Percentiles rank a stretch among this genome's conserved stretches.
phyloP scores from a whole-genome alignment of 108 stramenopile genomes.

The Stephanodiscus minutulus region DNA sequence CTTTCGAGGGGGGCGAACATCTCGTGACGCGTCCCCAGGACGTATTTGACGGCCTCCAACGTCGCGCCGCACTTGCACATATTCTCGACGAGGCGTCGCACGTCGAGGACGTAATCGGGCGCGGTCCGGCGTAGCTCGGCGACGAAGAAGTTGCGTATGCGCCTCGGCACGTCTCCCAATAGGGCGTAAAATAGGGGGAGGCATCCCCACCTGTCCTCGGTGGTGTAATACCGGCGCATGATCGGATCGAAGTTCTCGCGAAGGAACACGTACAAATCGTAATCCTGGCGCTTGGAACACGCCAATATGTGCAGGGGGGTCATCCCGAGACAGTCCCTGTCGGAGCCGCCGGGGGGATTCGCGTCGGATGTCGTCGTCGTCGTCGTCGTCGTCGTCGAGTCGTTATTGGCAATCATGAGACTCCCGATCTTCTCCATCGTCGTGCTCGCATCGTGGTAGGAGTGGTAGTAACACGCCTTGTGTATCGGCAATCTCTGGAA shows the following conservation, averaged over 20 bases:
- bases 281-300: background rate
- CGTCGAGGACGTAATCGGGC: too few species aligned
- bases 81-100: too few species aligned
- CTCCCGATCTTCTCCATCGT: background rate
- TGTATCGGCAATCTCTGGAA: conserved; percentile 1
- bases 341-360: too few species aligned
- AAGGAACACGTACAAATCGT: background rate
- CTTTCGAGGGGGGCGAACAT: too few species aligned
- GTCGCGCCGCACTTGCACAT: too few species aligned
- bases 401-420: background rate
- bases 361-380: too few species aligned
- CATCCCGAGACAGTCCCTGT: background rate
- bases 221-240: background rate
- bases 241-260: background rate
- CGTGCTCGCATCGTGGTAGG: background rate
- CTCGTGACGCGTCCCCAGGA: too few species aligned
- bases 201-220: background rate
- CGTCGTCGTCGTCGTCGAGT: too few species aligned
- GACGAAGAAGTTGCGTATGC: background rate
- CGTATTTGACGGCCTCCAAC: too few species aligned
- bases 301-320: background rate
- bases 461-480: conserved; percentile 2
- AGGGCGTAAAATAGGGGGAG: background rate
- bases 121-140: background rate
- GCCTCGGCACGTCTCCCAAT: background rate